Base-by-base conservation (phyloP, 495 filamentous ascomycete genomes). In the Daldinia vernicosa region DNA sequence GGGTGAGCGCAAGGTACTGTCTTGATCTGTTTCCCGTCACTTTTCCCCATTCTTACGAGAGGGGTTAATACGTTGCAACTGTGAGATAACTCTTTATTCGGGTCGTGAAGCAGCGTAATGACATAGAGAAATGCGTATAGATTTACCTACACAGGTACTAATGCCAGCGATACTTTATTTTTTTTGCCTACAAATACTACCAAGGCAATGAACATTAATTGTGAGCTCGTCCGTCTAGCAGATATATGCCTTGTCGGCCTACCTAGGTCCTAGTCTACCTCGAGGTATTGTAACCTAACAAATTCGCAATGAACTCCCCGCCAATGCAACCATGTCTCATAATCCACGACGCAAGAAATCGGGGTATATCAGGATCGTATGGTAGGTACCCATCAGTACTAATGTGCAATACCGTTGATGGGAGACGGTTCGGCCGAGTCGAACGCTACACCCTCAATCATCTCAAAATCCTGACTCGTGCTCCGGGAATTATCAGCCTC, bases 381-480 rank as follows among this genome's bases (percentile, higher is more conserved):
- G 19, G 43, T 47, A 47, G 43, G 19, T 11, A 24, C 43, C 19
- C 22, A 12, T 24, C 43, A 22, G 19, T 47, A 22, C 43, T 47
- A 47, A 47, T 47, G 43, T 12, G 43, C 24, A 24, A 19, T 15
- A n/a, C 45, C 22, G 17, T 54, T 32, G 12, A 47, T 35, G 6
- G 19, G 22, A 45, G 33, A 28, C 7, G 12, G 32, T 32, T 53
- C 9, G 12, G 8, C 14, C 15, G 35, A 1, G 1, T 60, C 55
- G 3, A 33, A 28, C 19, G 52, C 54, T 19, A 68, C 52, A 27
- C 70, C 70, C 40, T 73, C 70, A 8, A 73, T 66, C 65, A 65
- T 69, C 65, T 73, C 70, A 22, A 69, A 43, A 5, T 73, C 70
- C 32, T 58, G 50, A 33, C 9, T 14, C 5, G 32, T 33, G 17